Evolutionary conservation across 2,329 filamentous ascomycete genomes (phyloP).

Genomic region (Sclerotinia trifoliorum): DNA sequence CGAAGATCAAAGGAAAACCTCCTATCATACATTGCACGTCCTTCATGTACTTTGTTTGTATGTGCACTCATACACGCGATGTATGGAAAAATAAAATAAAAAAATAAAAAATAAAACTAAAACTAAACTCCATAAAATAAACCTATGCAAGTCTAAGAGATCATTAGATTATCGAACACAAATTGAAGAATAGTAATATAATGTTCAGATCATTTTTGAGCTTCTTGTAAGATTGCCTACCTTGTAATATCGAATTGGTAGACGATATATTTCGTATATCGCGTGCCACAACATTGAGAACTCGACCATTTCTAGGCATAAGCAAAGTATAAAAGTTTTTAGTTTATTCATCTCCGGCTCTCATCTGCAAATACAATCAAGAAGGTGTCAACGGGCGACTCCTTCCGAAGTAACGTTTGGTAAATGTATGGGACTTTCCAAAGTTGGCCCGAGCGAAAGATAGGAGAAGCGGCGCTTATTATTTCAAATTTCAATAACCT

Average conservation of each 20-base stretch:
- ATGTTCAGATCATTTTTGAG: neutral
- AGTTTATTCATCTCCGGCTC: slow-evolving; percentile 2
- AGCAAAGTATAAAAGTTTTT: neutral
- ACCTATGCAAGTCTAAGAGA: neutral
- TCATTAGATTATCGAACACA: neutral
- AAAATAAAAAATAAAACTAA: no score
- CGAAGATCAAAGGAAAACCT: slow-evolving; percentile 15
- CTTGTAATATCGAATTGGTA: neutral
- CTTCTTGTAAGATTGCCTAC: neutral
- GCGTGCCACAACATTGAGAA: neutral
- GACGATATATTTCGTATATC: neutral
- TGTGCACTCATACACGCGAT: no score
- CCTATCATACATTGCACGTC: neutral
- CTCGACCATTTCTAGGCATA: neutral
- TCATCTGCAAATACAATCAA: slow-evolving; percentile 9
- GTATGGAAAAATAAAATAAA: no score
- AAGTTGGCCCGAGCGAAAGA: slow-evolving; percentile 3
- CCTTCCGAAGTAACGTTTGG: slow-evolving; percentile 12
- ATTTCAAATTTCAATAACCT: slow-evolving; percentile 7
- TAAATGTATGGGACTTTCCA: slow-evolving; percentile 8
- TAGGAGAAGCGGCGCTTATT: slow-evolving; percentile 20
- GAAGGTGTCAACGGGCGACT: slow-evolving; percentile 8
- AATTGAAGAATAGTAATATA: neutral
- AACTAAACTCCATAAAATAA: neutral
- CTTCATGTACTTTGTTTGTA: neutral